These are phyloP conservation scores for Macrolepiota albuminosa DNA, from an alignment of 768 basidiomycete species.

Conservation along the genomic window DNA sequence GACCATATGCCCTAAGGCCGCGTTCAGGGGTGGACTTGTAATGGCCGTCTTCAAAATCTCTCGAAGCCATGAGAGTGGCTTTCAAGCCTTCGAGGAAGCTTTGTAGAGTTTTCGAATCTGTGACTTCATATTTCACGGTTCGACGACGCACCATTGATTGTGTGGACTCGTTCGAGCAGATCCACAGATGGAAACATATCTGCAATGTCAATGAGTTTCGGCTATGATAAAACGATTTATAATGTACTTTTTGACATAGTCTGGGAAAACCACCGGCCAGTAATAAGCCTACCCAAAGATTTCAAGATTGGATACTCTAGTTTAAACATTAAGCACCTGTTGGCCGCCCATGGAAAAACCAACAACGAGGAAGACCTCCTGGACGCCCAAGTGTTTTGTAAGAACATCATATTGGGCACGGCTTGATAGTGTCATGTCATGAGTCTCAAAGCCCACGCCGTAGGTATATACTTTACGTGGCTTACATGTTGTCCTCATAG, in stretches of 20 bases:
- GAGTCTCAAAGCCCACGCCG: background rate
- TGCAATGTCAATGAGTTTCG: conserved; percentile 16
- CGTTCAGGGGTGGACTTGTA: conserved; percentile 42
- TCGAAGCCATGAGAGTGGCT: conserved; percentile 47
- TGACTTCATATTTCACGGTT: background rate
- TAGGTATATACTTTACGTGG: background rate
- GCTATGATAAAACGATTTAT: background rate
- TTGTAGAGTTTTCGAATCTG: background rate
- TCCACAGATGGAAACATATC: conserved; percentile 47
- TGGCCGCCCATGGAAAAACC: conserved; percentile 63
- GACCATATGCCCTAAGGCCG: conserved; percentile 51
- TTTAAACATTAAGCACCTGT: conserved; percentile 22
- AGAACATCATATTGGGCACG: conserved; percentile 53
- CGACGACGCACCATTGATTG: conserved; percentile 40
- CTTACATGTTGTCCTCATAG: conserved; percentile 56
- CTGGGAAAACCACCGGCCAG: conserved; percentile 53
- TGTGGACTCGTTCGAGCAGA: conserved; percentile 53
- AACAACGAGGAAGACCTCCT: conserved; percentile 40
- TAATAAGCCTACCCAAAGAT: conserved; percentile 39
- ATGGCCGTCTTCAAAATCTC: conserved; percentile 51
- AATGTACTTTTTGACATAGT: conserved; percentile 42
- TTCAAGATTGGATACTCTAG: background rate
- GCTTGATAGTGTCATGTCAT: conserved; percentile 21
- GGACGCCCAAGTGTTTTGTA: conserved; percentile 39
- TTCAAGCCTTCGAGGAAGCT: conserved; percentile 61